Evolutionary conservation across 2,329 filamentous ascomycete genomes (phyloP).

Genomic region (Fusarium bulbicola): DNA sequence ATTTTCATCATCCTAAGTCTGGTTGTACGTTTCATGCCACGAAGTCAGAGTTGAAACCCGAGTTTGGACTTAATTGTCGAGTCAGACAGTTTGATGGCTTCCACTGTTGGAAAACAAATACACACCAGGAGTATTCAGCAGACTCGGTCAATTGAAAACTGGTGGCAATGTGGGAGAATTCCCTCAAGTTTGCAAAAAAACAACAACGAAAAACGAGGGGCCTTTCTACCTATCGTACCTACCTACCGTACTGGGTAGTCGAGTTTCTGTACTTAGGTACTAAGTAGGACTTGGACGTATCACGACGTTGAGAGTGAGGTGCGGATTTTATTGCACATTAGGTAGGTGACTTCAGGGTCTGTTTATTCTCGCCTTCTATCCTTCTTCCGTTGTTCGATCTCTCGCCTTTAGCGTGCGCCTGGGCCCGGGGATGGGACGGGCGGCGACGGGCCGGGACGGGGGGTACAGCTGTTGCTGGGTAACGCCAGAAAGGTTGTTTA

Average conservation of each 20-base stretch:
- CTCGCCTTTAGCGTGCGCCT: conserved; percentile 16
- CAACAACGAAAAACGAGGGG: too few relatives aligned
- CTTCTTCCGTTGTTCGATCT: conserved; percentile 13
- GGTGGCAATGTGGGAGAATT: too few relatives aligned
- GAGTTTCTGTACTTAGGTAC: neutral
- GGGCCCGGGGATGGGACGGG: conserved; percentile 12
- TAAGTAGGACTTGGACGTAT: neutral
- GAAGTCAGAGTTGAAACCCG: neutral
- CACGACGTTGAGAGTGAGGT: neutral
- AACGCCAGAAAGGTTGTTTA: conserved; percentile 11
- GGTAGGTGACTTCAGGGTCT: conserved; percentile 9
- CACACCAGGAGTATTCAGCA: neutral
- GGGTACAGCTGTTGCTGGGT: conserved; percentile 12
- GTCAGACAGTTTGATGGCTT: neutral
- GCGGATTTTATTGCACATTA: neutral
- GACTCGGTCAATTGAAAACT: neutral
- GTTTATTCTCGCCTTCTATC: neutral
- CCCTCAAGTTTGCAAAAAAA: too few relatives aligned
- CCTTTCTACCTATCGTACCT: neutral
- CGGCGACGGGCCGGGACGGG: conserved; percentile 23
- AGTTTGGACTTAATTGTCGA: conserved; percentile 6
- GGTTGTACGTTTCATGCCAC: neutral
- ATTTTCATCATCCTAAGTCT: neutral
- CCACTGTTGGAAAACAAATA: neutral
- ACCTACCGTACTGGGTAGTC: neutral